These are phyloP conservation scores for Fraxinus velutina DNA, from an alignment of 305 asterid species.

Conservation along the genomic window DNA sequence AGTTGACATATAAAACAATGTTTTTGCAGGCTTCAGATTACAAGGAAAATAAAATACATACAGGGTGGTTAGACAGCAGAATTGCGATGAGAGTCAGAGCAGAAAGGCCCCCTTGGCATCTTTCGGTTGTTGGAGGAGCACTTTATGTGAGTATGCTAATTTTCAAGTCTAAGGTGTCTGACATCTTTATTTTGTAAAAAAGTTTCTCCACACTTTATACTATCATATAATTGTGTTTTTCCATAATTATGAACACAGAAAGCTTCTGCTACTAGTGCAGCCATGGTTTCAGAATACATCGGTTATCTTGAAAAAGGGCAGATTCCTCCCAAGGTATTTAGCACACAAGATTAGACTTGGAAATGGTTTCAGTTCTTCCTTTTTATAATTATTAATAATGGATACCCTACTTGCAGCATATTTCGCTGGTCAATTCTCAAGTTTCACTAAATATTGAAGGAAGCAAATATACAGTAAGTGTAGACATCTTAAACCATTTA, in stretches of 20 bases:
- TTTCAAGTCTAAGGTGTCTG: conserved; percentile 15
- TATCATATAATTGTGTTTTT: conserved; percentile 9
- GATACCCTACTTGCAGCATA: conserved; percentile 66
- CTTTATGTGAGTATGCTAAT: conserved; percentile 68
- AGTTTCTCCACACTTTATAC: background rate
- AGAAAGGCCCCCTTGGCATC: conserved; percentile 99
- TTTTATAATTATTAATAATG: conserved; percentile 14
- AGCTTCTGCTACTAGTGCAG: conserved; percentile 97
- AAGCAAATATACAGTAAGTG: conserved; percentile 93
- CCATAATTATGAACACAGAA: conserved; percentile 54
- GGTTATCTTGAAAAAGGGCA: conserved; percentile 99
- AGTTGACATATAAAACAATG: conserved; percentile 18
- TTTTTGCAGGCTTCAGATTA: conserved; percentile 79
- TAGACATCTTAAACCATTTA: background rate
- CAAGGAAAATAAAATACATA: conserved; percentile 91
- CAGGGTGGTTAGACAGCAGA: conserved; percentile 99
- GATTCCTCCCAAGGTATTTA: conserved; percentile 90
- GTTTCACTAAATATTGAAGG: conserved; percentile 97
- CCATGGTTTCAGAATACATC: conserved; percentile 89
- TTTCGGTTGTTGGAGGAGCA: conserved; percentile 96
- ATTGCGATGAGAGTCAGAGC: conserved; percentile 99
- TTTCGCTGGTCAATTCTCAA: conserved; percentile 88
- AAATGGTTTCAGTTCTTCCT: conserved; percentile 13
- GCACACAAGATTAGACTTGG: conserved; percentile 10
- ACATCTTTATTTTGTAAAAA: background rate